A percentile compares a stretch with the other conserved stretches of the same genome.
These are phyloP conservation scores for Earliella scabrosa DNA, from an alignment of 1,284 basidiomycete species.

Conservation along the genomic window DNA sequence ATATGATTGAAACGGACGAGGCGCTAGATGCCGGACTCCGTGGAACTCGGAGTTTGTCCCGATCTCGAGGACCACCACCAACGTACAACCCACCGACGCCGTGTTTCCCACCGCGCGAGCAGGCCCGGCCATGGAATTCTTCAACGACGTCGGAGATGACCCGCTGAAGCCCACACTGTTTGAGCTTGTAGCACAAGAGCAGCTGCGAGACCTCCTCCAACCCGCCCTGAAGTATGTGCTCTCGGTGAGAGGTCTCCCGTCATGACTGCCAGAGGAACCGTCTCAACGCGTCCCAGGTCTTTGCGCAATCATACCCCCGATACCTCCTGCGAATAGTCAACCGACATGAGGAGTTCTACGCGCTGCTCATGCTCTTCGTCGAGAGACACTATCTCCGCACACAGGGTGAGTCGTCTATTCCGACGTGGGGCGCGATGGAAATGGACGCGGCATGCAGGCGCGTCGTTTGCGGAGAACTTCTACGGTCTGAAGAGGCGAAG, in stretches of 20 bases:
- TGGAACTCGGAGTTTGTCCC: slow-evolving; percentile 4
- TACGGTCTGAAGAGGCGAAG: slow-evolving; percentile 86
- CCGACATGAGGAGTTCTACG: slow-evolving; percentile 95
- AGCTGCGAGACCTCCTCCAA: slow-evolving; percentile 90
- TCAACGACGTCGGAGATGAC: slow-evolving; percentile 73
- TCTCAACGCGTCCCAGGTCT: slow-evolving; percentile 61
- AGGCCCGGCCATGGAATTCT: slow-evolving; percentile 86
- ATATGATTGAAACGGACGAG: slow-evolving; percentile 1
- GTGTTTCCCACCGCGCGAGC: too few relatives aligned
- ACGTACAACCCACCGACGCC: too few relatives aligned
- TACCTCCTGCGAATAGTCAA: slow-evolving; percentile 93
- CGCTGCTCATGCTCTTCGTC: slow-evolving; percentile 84
- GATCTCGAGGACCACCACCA: background rate
- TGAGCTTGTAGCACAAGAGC: slow-evolving; percentile 95
- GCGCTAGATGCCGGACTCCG: background rate
- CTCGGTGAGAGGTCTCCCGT: slow-evolving; percentile 58
- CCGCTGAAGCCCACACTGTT: slow-evolving; percentile 90
- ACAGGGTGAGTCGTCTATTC: slow-evolving; percentile 59
- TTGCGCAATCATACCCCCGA: slow-evolving; percentile 94
- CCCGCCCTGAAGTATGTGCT: slow-evolving; percentile 96
- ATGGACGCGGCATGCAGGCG: slow-evolving; percentile 51
- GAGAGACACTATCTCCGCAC: slow-evolving; percentile 90
- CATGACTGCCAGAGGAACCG: background rate
- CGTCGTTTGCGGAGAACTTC: slow-evolving; percentile 93
- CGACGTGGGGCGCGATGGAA: background rate